These are phyloP conservation scores for Parasitella parasitica DNA, from an alignment of 371 early-diverging fungal genomes.

Conservation along the genomic window DNA sequence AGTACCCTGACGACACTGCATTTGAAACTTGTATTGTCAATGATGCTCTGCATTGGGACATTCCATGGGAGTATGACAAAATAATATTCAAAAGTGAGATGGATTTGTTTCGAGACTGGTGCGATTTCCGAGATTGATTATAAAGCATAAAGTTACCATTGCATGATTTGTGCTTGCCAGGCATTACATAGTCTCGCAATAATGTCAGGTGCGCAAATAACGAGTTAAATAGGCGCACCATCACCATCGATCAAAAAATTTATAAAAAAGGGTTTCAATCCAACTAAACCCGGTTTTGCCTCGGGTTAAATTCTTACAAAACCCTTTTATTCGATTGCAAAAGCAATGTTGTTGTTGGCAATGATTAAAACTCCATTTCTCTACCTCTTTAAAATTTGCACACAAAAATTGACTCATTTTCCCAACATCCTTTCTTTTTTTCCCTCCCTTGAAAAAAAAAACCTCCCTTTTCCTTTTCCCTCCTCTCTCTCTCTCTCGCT, in stretches of 20 bases:
- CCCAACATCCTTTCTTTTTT: neutral
- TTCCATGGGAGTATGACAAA: too few species aligned
- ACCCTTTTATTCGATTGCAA: neutral
- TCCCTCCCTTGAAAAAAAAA: neutral
- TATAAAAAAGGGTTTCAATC: neutral
- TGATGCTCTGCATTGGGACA: too few species aligned
- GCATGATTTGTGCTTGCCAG: too few species aligned
- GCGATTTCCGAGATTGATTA: too few species aligned
- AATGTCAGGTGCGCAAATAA: neutral
- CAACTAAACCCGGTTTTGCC: slow-evolving; percentile 2
- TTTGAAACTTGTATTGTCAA: too few species aligned
- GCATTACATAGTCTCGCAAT: too few species aligned
- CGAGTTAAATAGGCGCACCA: neutral
- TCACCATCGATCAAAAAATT: neutral
- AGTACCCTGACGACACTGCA: too few species aligned
- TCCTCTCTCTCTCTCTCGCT: neutral
- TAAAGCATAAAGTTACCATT: too few species aligned
- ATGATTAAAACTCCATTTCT: neutral
- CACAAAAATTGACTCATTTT: neutral
- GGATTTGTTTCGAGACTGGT: too few species aligned
- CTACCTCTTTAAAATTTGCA: neutral
- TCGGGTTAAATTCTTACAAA: neutral
- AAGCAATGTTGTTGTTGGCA: neutral
- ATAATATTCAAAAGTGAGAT: too few species aligned
- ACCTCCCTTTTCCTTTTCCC: slow-evolving; percentile 1